phyloP scores from a whole-genome alignment of 129 eudicot genomes.

The Lonicera japonica region DNA sequence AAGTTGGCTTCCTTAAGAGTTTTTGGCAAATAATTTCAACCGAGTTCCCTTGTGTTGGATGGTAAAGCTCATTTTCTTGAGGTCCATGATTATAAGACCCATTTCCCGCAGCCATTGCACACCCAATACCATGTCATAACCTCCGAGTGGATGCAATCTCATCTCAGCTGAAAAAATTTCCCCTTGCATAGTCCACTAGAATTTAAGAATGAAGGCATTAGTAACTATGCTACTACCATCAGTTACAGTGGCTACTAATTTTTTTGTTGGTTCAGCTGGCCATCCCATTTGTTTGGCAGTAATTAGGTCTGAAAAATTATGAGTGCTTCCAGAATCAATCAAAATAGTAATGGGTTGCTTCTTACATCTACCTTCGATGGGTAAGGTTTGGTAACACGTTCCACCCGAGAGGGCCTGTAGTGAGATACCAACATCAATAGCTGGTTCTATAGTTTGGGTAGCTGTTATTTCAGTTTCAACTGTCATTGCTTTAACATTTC shows the following conservation, averaged over 20 bases:
- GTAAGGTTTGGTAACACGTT: neutral
- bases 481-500: neutral
- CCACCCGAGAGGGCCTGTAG: neutral
- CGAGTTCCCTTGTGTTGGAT: neutral
- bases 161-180: neutral
- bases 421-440: neutral
- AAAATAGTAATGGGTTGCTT: neutral
- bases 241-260: neutral
- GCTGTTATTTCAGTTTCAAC: too few species aligned
- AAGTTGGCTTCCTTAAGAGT: too few species aligned
- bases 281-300: neutral
- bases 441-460: too few species aligned
- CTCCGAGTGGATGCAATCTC: neutral
- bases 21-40: neutral
- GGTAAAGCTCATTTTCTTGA: neutral
- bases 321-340: too few species aligned
- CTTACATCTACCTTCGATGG: neutral
- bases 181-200: neutral
- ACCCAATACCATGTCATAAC: constrained; percentile 11
- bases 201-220: too few species aligned
- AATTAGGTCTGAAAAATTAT: neutral
- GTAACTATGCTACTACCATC: neutral
- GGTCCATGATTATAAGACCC: neutral
- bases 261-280: neutral
- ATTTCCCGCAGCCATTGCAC: neutral